These are phyloP conservation scores for Dactylellina sp. DNA, from an alignment of 2,329 filamentous ascomycete species.

Conservation along the genomic window DNA sequence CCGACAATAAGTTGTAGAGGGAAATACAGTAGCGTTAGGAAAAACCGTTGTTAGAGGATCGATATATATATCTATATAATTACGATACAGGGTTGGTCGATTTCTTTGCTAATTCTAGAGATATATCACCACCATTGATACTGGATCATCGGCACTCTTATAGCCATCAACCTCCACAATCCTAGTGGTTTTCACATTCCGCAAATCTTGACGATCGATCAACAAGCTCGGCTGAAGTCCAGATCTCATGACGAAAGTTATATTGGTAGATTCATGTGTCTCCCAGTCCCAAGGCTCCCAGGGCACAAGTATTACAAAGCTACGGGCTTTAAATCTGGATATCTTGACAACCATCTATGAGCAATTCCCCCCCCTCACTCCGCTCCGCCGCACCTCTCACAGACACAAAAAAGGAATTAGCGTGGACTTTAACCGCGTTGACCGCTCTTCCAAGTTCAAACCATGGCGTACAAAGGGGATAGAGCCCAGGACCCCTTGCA, in stretches of 20 bases:
- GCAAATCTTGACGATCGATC: constrained; percentile 4
- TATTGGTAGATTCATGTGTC: constrained; percentile 31
- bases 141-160: constrained; percentile 31
- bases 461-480: background rate
- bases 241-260: background rate
- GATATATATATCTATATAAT: background rate
- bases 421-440: no score
- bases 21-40: background rate
- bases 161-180: constrained; percentile 11
- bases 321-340: background rate
- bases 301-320: background rate
- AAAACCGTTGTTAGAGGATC: background rate
- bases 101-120: constrained; percentile 1
- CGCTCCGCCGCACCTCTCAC: no score
- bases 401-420: no score
- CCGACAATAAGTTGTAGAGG: no score
- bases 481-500: background rate
- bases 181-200: background rate
- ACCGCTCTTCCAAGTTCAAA: no score
- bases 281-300: constrained; percentile 3
- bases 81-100: background rate
- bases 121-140: background rate
- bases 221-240: constrained; percentile 29
- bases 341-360: no score
- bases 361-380: no score